phyloP scores from a whole-genome alignment of 495 filamentous ascomycete genomes.

The Sphaerosporella brunnea region DNA sequence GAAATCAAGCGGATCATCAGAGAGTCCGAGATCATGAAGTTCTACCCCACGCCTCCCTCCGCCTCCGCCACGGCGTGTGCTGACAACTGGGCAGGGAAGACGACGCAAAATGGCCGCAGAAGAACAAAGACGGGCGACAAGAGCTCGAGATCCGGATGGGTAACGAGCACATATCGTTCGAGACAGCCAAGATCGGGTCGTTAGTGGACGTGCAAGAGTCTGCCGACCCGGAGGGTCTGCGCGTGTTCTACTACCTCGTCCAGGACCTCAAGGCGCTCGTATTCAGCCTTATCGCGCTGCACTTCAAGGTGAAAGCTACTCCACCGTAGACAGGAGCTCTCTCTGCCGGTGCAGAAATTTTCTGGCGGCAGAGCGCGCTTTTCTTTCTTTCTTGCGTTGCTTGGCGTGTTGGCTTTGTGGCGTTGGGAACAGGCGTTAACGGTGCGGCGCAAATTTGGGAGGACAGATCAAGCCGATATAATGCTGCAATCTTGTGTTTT shows the following conservation, averaged over 20 bases:
- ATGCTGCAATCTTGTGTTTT: not conserved
- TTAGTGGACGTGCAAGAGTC: slow-evolving; percentile 93
- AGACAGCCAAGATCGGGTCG: slow-evolving; percentile 98
- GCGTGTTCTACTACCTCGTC: slow-evolving; percentile 99
- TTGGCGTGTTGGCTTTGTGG: not conserved
- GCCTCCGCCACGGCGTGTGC: slow-evolving; percentile 7
- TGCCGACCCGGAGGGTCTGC: slow-evolving; percentile 82
- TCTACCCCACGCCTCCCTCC: slow-evolving; percentile 19
- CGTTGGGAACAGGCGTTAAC: not conserved
- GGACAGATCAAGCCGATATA: slow-evolving; percentile 11
- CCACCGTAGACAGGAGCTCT: too few species aligned
- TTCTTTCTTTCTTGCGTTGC: too few species aligned
- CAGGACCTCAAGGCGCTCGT: slow-evolving; percentile 95
- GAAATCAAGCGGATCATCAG: slow-evolving; percentile 97
- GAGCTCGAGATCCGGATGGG: slow-evolving; percentile 91
- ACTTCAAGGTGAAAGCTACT: slow-evolving; percentile 61
- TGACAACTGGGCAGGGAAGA: slow-evolving; percentile 53
- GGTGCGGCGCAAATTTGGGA: not conserved
- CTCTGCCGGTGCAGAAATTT: too few species aligned
- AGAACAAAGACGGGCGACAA: slow-evolving; percentile 96
- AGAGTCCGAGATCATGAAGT: slow-evolving; percentile 98
- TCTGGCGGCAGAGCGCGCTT: too few species aligned
- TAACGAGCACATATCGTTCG: slow-evolving; percentile 94
- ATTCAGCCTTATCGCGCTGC: slow-evolving; percentile 86
- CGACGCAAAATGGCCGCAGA: slow-evolving; percentile 97